These are phyloP conservation scores for Cucurbita argyrosperma DNA, from an alignment of 306 rosid genomes.

Conservation along the genomic window DNA sequence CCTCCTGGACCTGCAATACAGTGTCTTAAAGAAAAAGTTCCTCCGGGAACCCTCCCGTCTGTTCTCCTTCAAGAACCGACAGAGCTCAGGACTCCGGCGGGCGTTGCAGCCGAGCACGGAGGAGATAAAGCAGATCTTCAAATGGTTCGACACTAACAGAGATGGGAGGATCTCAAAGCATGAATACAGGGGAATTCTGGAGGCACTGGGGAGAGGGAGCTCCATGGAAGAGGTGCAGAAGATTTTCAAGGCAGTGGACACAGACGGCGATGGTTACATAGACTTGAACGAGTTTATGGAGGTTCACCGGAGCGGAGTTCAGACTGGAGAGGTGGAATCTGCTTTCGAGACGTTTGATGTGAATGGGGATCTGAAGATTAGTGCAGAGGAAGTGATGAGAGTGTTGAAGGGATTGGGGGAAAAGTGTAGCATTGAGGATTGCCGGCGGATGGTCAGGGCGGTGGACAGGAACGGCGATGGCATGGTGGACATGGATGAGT, in stretches of 20 bases:
- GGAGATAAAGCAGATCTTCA: slow-evolving; percentile 70
- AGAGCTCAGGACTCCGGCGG: slow-evolving; percentile 27
- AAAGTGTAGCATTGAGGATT: slow-evolving; percentile 52
- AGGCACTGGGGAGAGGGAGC: slow-evolving; percentile 42
- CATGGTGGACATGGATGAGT: slow-evolving; percentile 69
- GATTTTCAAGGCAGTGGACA: slow-evolving; percentile 55
- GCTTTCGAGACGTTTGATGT: slow-evolving; percentile 52
- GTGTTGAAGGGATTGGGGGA: slow-evolving; percentile 57
- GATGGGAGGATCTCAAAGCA: slow-evolving; percentile 62
- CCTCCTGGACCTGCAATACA: slow-evolving; percentile 73
- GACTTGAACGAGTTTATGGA: slow-evolving; percentile 59
- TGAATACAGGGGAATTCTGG: slow-evolving; percentile 50
- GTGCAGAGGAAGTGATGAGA: slow-evolving; percentile 60
- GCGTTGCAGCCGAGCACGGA: slow-evolving; percentile 38
- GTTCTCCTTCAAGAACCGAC: slow-evolving; percentile 35
- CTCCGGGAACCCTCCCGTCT: slow-evolving; percentile 42
- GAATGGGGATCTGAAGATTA: slow-evolving; percentile 73
- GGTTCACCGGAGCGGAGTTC: slow-evolving; percentile 52
- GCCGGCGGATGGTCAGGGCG: slow-evolving; percentile 56
- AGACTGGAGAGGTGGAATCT: slow-evolving; percentile 34
- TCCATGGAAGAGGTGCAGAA: slow-evolving; percentile 36
- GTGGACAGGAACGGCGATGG: slow-evolving; percentile 79
- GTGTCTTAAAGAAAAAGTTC: slow-evolving; percentile 41
- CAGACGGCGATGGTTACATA: slow-evolving; percentile 73
- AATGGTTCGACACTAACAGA: slow-evolving; percentile 56